Evolutionary conservation across 495 filamentous ascomycete genomes (phyloP).

Genomic region (Lasiosphaeriaceae sp.): DNA sequence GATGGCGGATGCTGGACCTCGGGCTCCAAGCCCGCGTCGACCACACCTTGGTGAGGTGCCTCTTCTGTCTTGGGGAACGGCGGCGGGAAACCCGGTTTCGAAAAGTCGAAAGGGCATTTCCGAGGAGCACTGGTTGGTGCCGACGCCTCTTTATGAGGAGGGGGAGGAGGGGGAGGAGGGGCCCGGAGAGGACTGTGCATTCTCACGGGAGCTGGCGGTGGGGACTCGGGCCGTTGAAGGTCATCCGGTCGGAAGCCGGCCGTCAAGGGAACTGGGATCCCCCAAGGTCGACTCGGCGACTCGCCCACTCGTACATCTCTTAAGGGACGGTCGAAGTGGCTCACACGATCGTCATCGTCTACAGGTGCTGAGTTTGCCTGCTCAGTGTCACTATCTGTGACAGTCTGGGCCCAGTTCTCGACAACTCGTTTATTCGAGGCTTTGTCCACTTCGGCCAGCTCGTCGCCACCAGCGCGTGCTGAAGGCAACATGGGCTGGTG

Average conservation of each 20-base stretch:
- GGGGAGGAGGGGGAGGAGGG: neutral
- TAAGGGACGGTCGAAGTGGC: slow-evolving; percentile 73
- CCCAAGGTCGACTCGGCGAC: slow-evolving; percentile 87
- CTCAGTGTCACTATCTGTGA: slow-evolving; percentile 49
- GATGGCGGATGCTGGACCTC: slow-evolving; percentile 18
- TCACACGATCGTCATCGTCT: slow-evolving; percentile 42
- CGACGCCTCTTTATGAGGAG: slow-evolving; percentile 11
- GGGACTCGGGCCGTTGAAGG: slow-evolving; percentile 33
- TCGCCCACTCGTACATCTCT: slow-evolving; percentile 84
- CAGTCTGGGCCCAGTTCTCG: slow-evolving; percentile 74
- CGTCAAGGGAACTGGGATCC: slow-evolving; percentile 62
- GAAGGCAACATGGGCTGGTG: slow-evolving; percentile 76
- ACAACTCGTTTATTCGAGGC: slow-evolving; percentile 66
- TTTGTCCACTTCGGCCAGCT: slow-evolving; percentile 40
- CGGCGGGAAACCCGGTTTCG: slow-evolving; percentile 27
- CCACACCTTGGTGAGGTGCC: slow-evolving; percentile 12
- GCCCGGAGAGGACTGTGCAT: slow-evolving; percentile 27
- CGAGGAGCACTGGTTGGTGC: slow-evolving; percentile 15
- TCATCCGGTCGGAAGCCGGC: slow-evolving; percentile 18
- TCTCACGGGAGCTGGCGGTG: slow-evolving; percentile 36
- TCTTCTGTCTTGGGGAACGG: slow-evolving; percentile 22
- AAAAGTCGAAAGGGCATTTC: slow-evolving; percentile 47
- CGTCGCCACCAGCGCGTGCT: slow-evolving; percentile 33
- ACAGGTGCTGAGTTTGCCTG: slow-evolving; percentile 19
- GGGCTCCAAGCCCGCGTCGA: slow-evolving; percentile 7